Evolutionary conservation across 331 rosid genomes (phyloP), one percentile per base, ranked within the genome.

Genomic region (Telfairia occidentalis): DNA sequence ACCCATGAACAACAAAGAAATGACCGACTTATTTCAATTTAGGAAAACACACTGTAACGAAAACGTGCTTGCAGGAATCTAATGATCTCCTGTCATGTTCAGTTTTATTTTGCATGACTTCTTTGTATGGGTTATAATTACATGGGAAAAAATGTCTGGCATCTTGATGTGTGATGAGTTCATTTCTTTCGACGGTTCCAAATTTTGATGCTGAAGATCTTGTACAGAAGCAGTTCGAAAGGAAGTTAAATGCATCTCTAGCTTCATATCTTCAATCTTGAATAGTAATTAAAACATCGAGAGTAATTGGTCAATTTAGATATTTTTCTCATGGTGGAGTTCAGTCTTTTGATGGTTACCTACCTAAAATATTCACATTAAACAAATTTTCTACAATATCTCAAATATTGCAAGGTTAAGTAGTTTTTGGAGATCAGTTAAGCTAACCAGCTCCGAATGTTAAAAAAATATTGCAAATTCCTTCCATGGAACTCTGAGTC

Each of bases 1-100:
- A 87, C n/a, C 89, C 83, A 61, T 88, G 90, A 91, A 63, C 73
- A 18, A 77, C 40, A 30, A 32, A 48, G 60, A 29, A 71, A 49
- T 30, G 60, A 7, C 29, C 9, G 30, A 26, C 8, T 46, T 49
- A 18, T 71, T 71, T 52, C 45, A 48, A 29, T 18, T 49, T 71
- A 30, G 28, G 45, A 46, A 18, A 30, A 40, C 54, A 71, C 30
- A 48, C 60, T 71, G 76, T 46, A 71, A 71, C n/a, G 43, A 18
- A 8, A 26, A 71, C 18, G 29, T 48, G 60, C 76, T 30, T 7
- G 28, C 60, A 46, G 60, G 55, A 71, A 48, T 28, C n/a, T 26
- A 48, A 71, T 71, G 76, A 71, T 49, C 43, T 71, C 46, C 38
- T 71, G 60, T 49, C 76, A 71, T 71, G 76, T 71, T 46, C 28